Evolutionary conservation across 2,329 filamentous ascomycete species (phyloP).

Genomic region (Microsporum canis): DNA sequence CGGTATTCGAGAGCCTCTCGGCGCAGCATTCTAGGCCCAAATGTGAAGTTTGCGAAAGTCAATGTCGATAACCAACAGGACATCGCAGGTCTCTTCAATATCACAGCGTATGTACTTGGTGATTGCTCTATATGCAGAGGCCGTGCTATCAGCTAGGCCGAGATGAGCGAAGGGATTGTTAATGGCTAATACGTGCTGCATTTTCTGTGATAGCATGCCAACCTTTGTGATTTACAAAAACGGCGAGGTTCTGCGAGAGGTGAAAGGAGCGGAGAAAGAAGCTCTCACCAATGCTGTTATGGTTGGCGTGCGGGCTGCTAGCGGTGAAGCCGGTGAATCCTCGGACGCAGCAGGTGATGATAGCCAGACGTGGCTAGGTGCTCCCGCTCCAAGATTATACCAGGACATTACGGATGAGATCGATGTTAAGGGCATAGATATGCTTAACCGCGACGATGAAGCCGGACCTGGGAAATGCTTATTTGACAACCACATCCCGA

Average conservation of each 20-base stretch:
- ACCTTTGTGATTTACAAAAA: constrained; percentile 86
- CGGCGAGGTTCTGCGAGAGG: constrained; percentile 54
- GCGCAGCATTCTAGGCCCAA: constrained; percentile 56
- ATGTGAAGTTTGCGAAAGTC: constrained; percentile 77
- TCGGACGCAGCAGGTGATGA: constrained; percentile 31
- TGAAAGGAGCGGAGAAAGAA: constrained; percentile 61
- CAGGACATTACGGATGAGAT: constrained; percentile 70
- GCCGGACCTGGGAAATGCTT: constrained; percentile 61
- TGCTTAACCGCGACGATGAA: constrained; percentile 74
- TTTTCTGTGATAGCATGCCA: constrained; percentile 50
- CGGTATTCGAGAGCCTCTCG: constrained; percentile 69
- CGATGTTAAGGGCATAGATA: constrained; percentile 67
- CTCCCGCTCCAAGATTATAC: constrained; percentile 67
- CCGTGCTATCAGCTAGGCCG: neutral
- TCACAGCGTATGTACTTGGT: constrained; percentile 47
- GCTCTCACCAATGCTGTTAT: constrained; percentile 60
- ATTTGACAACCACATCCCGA: constrained; percentile 60
- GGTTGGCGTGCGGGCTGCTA: constrained; percentile 44
- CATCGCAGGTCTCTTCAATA: constrained; percentile 59
- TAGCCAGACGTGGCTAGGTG: constrained; percentile 56
- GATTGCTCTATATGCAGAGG: neutral
- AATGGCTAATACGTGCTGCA: neutral
- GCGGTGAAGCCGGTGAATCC: constrained; percentile 35
- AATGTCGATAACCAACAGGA: constrained; percentile 68
- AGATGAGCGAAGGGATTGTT: neutral